Evolutionary conservation across 345 rosid genomes (phyloP), one percentile per base, ranked within the genome.

Genomic region (Reutealis trisperma): DNA sequence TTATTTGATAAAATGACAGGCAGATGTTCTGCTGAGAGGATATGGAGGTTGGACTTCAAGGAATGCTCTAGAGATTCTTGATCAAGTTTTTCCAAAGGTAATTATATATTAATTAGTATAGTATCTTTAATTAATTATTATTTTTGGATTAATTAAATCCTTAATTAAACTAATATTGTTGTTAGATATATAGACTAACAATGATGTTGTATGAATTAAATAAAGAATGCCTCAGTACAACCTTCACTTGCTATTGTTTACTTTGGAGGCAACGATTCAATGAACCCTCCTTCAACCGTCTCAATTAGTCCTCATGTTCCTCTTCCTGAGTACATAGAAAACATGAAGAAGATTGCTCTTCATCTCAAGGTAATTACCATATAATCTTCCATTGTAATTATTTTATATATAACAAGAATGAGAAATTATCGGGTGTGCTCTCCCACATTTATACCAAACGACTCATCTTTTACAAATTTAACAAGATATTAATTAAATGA

Each of bases 21-120:
- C 82, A 51, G 82, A 79, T 27, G 10, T 79, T 14, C 8, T 74
- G 49, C 21, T 79, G 59, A 25, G 82, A 62, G 82, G 82, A 19
- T 79, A 79, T 44, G 78, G 63, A 18, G 78, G 82, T 21, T 79
- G 82, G 82, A 79, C 69, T 42, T 79, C 82, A 13, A 79, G 78
- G 70, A 24, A 69, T 61, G 82, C 74, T 30, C 34, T 79, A 16
- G 24, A 68, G 19, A 62, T 79, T 49, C 65, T 79, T 49, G 47
- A 79, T 49, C 64, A 74, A 52, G 73, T 79, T 51, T 79, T 79
- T 63, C 82, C 82, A 6, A 62, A 74, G 82, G 82, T 79, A 22
- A 4, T 25, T 45, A 11, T 18, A n/a, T n/a, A n/a, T n/a, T n/a
- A n/a, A n/a, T n/a, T n/a, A 27, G 30, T 27, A 27, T 27, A 27